Evolutionary conservation across 106 monocot genomes (phyloP).

Genomic region (Allium sativum): DNA sequence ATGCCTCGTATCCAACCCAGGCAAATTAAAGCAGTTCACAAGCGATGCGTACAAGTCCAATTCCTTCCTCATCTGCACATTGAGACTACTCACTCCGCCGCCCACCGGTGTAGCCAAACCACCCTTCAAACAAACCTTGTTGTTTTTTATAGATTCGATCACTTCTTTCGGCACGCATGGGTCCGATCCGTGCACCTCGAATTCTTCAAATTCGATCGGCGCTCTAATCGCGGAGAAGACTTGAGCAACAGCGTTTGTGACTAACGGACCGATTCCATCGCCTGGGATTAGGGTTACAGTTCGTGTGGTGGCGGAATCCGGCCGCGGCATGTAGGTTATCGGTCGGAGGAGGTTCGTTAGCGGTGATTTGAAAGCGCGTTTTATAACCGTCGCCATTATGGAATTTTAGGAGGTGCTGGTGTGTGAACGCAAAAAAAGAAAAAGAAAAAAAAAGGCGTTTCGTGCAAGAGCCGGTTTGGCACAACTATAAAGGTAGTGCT

Average conservation of each 20-base stretch:
- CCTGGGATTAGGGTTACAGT: conserved; percentile 40
- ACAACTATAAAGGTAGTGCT: too few species aligned
- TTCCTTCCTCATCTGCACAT: conserved; percentile 32
- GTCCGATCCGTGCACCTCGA: conserved; percentile 39
- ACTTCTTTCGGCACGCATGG: conserved; percentile 23
- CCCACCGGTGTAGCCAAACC: conserved; percentile 42
- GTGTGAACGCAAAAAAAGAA: too few species aligned
- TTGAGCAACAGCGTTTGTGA: conserved; percentile 33
- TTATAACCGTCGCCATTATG: not conserved
- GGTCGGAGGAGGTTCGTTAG: conserved; percentile 6
- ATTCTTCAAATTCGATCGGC: conserved; percentile 35
- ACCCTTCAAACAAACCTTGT: conserved; percentile 48
- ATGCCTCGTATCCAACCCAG: conserved; percentile 32
- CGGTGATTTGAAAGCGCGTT: not conserved
- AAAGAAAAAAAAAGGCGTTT: too few species aligned
- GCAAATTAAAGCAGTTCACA: conserved; percentile 36
- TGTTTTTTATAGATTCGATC: conserved; percentile 36
- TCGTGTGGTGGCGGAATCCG: conserved; percentile 29
- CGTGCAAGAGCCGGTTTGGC: too few species aligned
- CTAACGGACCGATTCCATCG: conserved; percentile 42
- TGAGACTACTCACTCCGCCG: conserved; percentile 36
- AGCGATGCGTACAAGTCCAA: conserved; percentile 30
- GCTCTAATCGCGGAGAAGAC: conserved; percentile 45
- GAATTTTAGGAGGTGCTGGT: not conserved
- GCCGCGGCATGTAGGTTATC: conserved; percentile 48